Conservation (phyloP, 2,329 filamentous ascomycete genomes). For the Elsinoe perseae region DNA sequence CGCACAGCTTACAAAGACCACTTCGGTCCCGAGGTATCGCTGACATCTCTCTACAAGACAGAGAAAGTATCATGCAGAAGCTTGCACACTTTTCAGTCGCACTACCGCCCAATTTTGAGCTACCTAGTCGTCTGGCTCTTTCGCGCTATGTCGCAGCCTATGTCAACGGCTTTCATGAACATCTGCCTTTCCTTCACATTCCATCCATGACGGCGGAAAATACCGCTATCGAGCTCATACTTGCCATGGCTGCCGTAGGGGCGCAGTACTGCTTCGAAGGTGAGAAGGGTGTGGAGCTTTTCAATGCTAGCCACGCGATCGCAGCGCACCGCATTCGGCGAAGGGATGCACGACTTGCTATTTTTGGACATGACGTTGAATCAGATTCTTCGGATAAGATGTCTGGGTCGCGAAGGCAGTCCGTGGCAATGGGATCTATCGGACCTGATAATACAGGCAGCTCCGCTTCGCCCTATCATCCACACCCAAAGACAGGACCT, state of each 20-base stretch:
- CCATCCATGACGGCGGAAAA: constrained; percentile 57
- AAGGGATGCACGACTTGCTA: constrained; percentile 40
- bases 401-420: constrained; percentile 4
- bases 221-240: constrained; percentile 59
- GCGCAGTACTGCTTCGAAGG: constrained; percentile 55
- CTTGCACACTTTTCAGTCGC: constrained; percentile 4
- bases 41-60: constrained; percentile 15
- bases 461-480: constrained; percentile 3
- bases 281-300: constrained; percentile 47
- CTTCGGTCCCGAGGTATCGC: constrained; percentile 4
- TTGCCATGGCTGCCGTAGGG: constrained; percentile 61
- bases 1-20: constrained; percentile 2
- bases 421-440: neutral
- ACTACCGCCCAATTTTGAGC: constrained; percentile 46
- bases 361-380: constrained; percentile 24
- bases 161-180: constrained; percentile 56
- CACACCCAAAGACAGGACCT: neutral
- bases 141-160: constrained; percentile 64
- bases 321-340: constrained; percentile 45
- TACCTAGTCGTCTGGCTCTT: constrained; percentile 61
- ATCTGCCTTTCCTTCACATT: constrained; percentile 58
- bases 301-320: constrained; percentile 50
- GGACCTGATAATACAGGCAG: neutral
- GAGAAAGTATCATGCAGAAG: constrained; percentile 8
- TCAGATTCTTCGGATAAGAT: constrained; percentile 20